phyloP scores from a whole-genome alignment of 352 stramenopile genomes.

The Pythium plurisporium region DNA sequence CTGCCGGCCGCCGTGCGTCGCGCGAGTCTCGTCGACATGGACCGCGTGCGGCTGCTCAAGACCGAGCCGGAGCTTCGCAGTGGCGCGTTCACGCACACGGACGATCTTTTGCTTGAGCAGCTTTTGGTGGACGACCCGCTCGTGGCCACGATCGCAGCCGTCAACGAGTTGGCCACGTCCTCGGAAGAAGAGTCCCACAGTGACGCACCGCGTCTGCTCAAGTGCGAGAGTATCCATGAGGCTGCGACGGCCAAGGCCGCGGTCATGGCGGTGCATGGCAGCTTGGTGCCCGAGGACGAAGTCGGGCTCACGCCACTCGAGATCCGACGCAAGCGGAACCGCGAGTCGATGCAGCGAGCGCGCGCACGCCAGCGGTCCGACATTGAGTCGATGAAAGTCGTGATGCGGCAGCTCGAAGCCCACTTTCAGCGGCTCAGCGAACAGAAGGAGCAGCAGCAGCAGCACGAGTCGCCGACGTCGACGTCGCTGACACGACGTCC shows the following conservation, averaged over 20 bases:
- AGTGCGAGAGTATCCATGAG: background rate
- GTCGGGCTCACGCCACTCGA: constrained; percentile 20
- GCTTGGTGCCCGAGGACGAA: constrained; percentile 7
- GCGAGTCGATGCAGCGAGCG: constrained; percentile 29
- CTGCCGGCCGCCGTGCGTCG: background rate
- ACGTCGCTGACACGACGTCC: background rate
- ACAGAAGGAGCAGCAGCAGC: constrained; percentile 12
- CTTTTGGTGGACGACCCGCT: constrained; percentile 17
- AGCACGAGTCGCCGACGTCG: background rate
- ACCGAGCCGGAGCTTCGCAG: background rate
- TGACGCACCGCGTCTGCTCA: background rate
- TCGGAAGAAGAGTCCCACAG: constrained; percentile 10
- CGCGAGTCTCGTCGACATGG: constrained; percentile 2
- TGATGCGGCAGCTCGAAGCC: constrained; percentile 13
- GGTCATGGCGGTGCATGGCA: background rate
- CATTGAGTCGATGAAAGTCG: constrained; percentile 23
- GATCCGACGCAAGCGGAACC: constrained; percentile 28
- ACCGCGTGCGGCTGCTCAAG: constrained; percentile 9
- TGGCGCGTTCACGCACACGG: background rate
- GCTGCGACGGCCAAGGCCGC: background rate
- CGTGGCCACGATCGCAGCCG: constrained; percentile 9
- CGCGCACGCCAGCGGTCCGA: constrained; percentile 19
- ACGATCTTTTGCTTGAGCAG: constrained; percentile 13
- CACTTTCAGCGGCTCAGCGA: constrained; percentile 18
- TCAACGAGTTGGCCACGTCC: constrained; percentile 7